phyloP scores from a whole-genome alignment of 2,329 filamentous ascomycete genomes.

The Sordariomycetes sp. region DNA sequence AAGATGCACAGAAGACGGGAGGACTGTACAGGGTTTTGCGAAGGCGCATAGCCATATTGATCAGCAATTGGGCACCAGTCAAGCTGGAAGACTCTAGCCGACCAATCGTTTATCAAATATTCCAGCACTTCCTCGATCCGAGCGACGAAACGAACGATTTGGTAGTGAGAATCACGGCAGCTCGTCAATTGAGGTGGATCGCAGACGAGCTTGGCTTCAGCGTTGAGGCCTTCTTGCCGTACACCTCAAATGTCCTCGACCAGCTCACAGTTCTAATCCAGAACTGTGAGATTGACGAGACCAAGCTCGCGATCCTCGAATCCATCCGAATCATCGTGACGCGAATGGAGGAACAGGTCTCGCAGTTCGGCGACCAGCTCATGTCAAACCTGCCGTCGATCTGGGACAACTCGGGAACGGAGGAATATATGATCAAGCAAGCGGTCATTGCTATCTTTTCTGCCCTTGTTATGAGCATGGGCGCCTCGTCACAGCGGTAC shows the following conservation, averaged over 20 bases:
- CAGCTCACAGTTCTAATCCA: conserved; percentile 70
- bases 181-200: conserved; percentile 70
- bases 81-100: conserved; percentile 61
- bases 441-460: conserved; percentile 80
- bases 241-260: conserved; percentile 62
- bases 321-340: conserved; percentile 76
- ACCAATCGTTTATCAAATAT: conserved; percentile 77
- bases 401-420: conserved; percentile 71
- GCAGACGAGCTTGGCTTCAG: conserved; percentile 80
- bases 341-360: conserved; percentile 66
- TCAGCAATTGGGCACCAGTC: conserved; percentile 83
- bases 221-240: conserved; percentile 65
- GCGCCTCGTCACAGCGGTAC: conserved; percentile 65
- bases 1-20: conserved; percentile 61
- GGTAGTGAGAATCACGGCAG: conserved; percentile 86
- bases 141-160: conserved; percentile 76
- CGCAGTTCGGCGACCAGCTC: conserved; percentile 66
- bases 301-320: conserved; percentile 81
- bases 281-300: conserved; percentile 74
- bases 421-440: conserved; percentile 90
- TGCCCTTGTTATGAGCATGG: conserved; percentile 80
- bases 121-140: conserved; percentile 73
- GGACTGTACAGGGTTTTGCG: conserved; percentile 70
- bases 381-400: conserved; percentile 70
- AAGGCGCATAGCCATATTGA: conserved; percentile 76